Conservation (phyloP, 2,329 filamentous ascomycete genomes). For the Ramichloridium luteum region DNA sequence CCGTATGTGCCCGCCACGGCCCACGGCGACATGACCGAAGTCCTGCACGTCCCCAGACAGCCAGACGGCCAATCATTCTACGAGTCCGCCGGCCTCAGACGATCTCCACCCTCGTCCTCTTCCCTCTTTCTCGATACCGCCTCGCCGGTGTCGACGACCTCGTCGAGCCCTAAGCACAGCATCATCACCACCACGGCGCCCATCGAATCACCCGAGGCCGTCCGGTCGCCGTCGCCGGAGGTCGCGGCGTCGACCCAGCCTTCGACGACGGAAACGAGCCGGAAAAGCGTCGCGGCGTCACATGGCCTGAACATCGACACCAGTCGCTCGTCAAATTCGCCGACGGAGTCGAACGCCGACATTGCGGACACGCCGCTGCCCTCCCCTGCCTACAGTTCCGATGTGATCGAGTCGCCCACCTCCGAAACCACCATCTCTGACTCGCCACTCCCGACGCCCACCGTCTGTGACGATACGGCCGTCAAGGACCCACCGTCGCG, state of each 20-base stretch:
- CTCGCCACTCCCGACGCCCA: conserved; percentile 43
- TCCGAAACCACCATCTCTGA: conserved; percentile 46
- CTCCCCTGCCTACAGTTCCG: conserved; percentile 8
- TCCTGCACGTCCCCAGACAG: conserved; percentile 28
- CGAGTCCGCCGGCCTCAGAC: conserved; percentile 28
- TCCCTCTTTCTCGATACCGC: conserved; percentile 30
- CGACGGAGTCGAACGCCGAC: no score
- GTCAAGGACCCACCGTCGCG: conserved; percentile 63
- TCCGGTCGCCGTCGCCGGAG: no score
- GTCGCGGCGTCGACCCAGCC: no score
- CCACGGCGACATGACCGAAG: conserved; percentile 34
- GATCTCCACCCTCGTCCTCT: conserved; percentile 31
- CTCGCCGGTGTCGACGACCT: conserved; percentile 14
- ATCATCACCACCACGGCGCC: no score
- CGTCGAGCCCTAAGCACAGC: conserved; percentile 23
- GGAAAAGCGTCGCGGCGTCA: no score
- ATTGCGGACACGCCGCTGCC: not conserved
- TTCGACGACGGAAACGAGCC: no score
- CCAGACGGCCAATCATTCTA: conserved; percentile 33
- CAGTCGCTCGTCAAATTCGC: no score
- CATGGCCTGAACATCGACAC: conserved; percentile 1
- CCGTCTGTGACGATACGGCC: conserved; percentile 68
- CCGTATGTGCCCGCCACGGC: no score
- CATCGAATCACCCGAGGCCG: no score
- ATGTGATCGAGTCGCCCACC: conserved; percentile 24